Evolutionary conservation across 441 rosid genomes (phyloP).

Genomic region (Manihot esculenta): DNA sequence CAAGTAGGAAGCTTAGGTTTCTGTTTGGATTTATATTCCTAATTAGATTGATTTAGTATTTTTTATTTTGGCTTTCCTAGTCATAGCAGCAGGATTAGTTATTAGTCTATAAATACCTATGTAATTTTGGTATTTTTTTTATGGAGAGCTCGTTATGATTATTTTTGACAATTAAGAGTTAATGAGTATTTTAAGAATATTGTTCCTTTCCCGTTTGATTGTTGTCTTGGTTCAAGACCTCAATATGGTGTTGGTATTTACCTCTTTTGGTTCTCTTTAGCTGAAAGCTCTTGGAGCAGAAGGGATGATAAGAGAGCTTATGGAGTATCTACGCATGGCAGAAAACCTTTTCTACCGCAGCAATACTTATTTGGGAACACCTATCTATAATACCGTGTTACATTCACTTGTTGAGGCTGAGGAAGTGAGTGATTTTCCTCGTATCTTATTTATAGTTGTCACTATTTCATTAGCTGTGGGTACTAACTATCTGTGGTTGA

Average conservation of each 20-base stretch:
- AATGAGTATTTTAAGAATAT: too few species aligned
- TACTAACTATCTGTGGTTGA: slow-evolving; percentile 20
- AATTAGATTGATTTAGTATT: too few species aligned
- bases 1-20: too few species aligned
- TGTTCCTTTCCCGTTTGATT: too few species aligned
- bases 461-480: slow-evolving; percentile 7
- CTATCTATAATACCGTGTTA: slow-evolving; percentile 63
- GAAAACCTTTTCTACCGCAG: slow-evolving; percentile 42
- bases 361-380: slow-evolving; percentile 39
- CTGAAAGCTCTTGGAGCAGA: slow-evolving; percentile 76
- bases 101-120: too few species aligned
- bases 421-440: slow-evolving; percentile 50
- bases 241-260: not conserved
- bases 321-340: slow-evolving; percentile 48
- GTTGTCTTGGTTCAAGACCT: not conserved
- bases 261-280: slow-evolving; percentile 39
- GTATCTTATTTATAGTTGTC: slow-evolving; percentile 12
- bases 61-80: too few species aligned
- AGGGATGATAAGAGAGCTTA: slow-evolving; percentile 69
- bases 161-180: too few species aligned
- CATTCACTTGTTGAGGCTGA: slow-evolving; percentile 60
- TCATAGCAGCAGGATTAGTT: too few species aligned
- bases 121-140: too few species aligned
- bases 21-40: too few species aligned
- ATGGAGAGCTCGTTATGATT: too few species aligned